Evolutionary conservation across 1,284 basidiomycete genomes (phyloP), one percentile per base, ranked within the genome.

Genomic region (Cerrena zonata): DNA sequence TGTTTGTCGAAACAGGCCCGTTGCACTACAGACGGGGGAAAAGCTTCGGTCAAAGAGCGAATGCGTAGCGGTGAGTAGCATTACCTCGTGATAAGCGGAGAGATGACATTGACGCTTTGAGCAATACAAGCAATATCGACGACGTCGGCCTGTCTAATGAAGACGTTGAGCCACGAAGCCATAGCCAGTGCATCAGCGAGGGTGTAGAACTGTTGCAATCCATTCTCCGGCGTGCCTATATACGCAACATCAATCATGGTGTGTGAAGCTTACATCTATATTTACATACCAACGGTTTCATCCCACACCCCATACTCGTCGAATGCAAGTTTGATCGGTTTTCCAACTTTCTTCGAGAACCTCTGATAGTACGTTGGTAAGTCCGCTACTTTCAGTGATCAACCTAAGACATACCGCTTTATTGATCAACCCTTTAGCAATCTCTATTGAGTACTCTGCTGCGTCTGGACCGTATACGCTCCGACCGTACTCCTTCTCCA

Each of bases 61-160:
- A n/a, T n/a, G n/a, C n/a, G n/a, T n/a, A n/a, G n/a, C n/a, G n/a
- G n/a, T n/a, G n/a, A n/a, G n/a, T n/a, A n/a, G n/a, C n/a, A n/a
- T 30, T 27, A 60, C 57, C 57, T 59, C 13, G 58, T 61, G 30
- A 62, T 64, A 43, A 78, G 70, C 0, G 78, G 76, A 1, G 77
- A 78, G 40, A 79, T 79, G 40, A 79, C 77, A 56, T 80, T 79
- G 47, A 79, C 76, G 26, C 66, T 76, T 70, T 86, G 82, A 1
- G 82, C 81, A 43, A 84, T 75, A 58, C 82, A 84, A 0, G 82
- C 82, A 47, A 84, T 80, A 48, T 76, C 77, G 41, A 84, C 75
- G 23, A 80, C 69, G 56, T 80, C 76, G 5, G 76, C 75, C 51
- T 84, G 80, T 18, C 82, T 70, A 15, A 84, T 74, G 52, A 85